These are phyloP conservation scores for Hirsutella minnesotensis DNA, from an alignment of 2,329 filamentous ascomycete genomes.

Conservation along the genomic window DNA sequence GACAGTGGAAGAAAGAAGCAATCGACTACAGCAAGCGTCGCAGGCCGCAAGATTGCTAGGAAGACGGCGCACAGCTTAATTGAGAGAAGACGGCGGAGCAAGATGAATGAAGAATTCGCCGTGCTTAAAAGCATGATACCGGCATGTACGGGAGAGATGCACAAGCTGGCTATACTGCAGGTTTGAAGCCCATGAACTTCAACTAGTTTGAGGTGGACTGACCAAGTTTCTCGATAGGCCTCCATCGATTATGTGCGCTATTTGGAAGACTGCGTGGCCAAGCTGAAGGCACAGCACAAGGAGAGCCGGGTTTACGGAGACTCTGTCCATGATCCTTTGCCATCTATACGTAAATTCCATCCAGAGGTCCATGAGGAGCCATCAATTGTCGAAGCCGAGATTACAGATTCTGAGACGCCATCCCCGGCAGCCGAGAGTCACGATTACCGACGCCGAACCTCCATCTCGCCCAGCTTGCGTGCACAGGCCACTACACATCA, in stretches of 20 bases:
- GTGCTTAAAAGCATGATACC: constrained; percentile 92
- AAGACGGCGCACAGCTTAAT: constrained; percentile 96
- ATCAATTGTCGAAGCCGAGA: constrained; percentile 44
- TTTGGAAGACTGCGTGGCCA: constrained; percentile 73
- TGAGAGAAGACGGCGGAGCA: constrained; percentile 76
- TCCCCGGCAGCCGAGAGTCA: constrained; percentile 30
- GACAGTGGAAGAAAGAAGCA: constrained; percentile 61
- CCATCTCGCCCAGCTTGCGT: constrained; percentile 38
- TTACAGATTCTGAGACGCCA: constrained; percentile 39
- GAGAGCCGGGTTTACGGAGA: constrained; percentile 16
- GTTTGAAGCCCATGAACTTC: constrained; percentile 32
- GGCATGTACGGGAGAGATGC: constrained; percentile 94
- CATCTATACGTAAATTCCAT: constrained; percentile 26
- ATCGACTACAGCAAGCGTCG: constrained; percentile 62
- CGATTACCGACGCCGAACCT: constrained; percentile 21
- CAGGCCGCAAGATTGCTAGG: constrained; percentile 85
- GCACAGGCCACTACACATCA: constrained; percentile 31
- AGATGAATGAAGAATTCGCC: constrained; percentile 98
- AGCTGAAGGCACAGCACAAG: constrained; percentile 54
- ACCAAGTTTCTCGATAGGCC: constrained; percentile 41
- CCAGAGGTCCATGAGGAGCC: constrained; percentile 27
- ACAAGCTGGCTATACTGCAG: constrained; percentile 91
- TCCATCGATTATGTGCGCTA: constrained; percentile 96
- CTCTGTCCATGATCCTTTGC: constrained; percentile 17
- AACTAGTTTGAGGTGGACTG: neutral